Evolutionary conservation across 345 rosid genomes (phyloP).

Genomic region (Triadica sebifera): DNA sequence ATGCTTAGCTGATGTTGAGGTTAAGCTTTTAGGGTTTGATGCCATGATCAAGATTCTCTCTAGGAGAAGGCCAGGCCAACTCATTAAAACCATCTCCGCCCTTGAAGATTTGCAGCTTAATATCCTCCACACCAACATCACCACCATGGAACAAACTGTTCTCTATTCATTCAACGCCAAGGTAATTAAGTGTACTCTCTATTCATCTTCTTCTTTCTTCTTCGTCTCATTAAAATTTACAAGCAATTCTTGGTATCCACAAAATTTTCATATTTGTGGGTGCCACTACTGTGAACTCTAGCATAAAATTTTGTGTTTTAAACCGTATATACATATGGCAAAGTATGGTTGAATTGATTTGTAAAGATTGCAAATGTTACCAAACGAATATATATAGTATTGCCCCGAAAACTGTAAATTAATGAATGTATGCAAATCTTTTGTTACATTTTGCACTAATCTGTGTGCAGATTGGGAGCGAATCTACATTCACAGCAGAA

Average conservation of each 20-base stretch:
- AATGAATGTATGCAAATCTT: no score
- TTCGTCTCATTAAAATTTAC: neutral
- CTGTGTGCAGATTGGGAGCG: constrained; percentile 57
- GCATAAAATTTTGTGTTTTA: no score
- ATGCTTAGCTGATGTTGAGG: constrained; percentile 82
- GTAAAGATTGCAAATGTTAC: no score
- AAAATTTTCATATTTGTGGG: no score
- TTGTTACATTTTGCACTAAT: neutral
- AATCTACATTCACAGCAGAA: constrained; percentile 70
- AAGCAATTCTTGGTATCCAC: no score
- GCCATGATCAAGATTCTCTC: constrained; percentile 93
- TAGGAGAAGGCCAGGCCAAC: constrained; percentile 86
- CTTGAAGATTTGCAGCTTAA: constrained; percentile 86
- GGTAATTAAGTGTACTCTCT: constrained; percentile 33
- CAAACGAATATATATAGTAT: no score
- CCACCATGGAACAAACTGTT: constrained; percentile 94
- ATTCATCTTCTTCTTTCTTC: neutral
- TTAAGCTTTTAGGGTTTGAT: constrained; percentile 83
- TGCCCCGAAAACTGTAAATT: no score
- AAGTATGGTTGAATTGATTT: no score
- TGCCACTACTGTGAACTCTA: no score
- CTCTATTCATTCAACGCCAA: constrained; percentile 92
- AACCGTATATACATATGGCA: no score
- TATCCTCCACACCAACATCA: constrained; percentile 86
- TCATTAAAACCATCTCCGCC: constrained; percentile 80